These are phyloP conservation scores for Kodamaea fungicola DNA, from an alignment of 1,139 yeast genomes.

Conservation along the genomic window DNA sequence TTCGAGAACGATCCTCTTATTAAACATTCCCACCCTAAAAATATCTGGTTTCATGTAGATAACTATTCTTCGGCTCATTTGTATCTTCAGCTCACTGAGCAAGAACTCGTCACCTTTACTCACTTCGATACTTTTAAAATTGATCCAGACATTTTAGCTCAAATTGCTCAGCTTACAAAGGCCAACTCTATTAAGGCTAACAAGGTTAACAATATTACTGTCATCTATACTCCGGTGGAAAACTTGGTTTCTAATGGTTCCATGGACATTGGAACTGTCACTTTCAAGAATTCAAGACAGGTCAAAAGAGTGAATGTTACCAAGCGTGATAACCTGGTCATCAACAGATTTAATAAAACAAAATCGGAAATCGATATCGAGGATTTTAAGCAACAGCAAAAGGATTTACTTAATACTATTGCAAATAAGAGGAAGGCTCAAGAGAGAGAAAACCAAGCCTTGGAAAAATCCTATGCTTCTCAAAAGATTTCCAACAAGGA, in stretches of 20 bases:
- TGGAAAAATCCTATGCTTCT: constrained; percentile 20
- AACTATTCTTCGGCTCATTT: constrained; percentile 79
- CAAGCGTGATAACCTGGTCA: constrained; percentile 57
- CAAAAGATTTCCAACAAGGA: constrained; percentile 35
- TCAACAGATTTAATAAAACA: constrained; percentile 68
- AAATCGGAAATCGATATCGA: constrained; percentile 48
- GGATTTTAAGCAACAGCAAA: constrained; percentile 45
- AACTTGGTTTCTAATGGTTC: constrained; percentile 68
- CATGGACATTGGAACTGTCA: constrained; percentile 84
- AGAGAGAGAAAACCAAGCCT: constrained; percentile 25
- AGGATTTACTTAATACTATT: constrained; percentile 31
- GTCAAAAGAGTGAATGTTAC: constrained; percentile 56
- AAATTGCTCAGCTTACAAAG: constrained; percentile 74
- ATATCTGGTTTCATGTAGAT: constrained; percentile 84
- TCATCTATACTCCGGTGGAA: constrained; percentile 75
- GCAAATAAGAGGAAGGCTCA: constrained; percentile 33
- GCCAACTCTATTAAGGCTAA: constrained; percentile 79
- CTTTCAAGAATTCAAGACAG: constrained; percentile 55
- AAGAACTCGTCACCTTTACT: constrained; percentile 26
- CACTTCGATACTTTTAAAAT: constrained; percentile 38
- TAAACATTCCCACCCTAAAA: constrained; percentile 64
- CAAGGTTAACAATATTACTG: constrained; percentile 64
- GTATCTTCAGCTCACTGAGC: constrained; percentile 56
- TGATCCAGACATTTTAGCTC: constrained; percentile 50
- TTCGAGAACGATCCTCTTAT: constrained; percentile 73